phyloP scores from a whole-genome alignment of 192 early-diverging fungal species.

The Dissophora globulifera region DNA sequence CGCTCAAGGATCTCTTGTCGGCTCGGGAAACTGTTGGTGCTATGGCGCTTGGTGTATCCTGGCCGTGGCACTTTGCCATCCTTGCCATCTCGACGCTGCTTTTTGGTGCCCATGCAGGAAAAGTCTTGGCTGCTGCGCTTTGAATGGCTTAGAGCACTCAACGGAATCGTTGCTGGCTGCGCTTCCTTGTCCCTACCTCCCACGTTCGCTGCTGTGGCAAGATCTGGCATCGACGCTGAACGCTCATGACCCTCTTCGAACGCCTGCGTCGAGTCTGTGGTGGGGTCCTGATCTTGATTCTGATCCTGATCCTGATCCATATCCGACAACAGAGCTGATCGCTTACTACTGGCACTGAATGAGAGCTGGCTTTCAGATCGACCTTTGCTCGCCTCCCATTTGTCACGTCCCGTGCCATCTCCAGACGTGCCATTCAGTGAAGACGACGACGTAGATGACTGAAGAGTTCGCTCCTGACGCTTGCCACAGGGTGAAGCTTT shows the following conservation, averaged over 20 bases:
- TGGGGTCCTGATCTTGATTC: not conserved
- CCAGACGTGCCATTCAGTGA: not conserved
- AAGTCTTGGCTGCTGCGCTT: constrained; percentile 28
- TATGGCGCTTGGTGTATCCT: not conserved
- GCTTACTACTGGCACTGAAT: not conserved
- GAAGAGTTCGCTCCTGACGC: constrained; percentile 7
- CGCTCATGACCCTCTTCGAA: not conserved
- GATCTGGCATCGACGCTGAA: not conserved
- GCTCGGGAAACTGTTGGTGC: not conserved
- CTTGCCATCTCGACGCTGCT: constrained; percentile 18
- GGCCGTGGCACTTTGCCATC: not conserved
- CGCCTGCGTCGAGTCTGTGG: too few species aligned
- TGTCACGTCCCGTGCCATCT: not conserved
- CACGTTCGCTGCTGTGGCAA: too few species aligned
- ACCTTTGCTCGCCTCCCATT: constrained; percentile 6
- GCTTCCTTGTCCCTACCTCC: too few species aligned
- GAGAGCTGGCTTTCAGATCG: constrained; percentile 17
- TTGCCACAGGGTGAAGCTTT: constrained; percentile 40
- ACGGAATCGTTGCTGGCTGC: constrained; percentile 12
- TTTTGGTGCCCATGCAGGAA: constrained; percentile 8
- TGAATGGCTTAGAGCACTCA: constrained; percentile 41
- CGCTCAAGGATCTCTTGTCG: constrained; percentile 14
- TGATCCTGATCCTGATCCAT: not conserved
- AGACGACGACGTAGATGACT: not conserved
- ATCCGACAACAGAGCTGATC: not conserved